Conservation (phyloP, 106 monocot genomes). For the Cymbidium sinense region DNA sequence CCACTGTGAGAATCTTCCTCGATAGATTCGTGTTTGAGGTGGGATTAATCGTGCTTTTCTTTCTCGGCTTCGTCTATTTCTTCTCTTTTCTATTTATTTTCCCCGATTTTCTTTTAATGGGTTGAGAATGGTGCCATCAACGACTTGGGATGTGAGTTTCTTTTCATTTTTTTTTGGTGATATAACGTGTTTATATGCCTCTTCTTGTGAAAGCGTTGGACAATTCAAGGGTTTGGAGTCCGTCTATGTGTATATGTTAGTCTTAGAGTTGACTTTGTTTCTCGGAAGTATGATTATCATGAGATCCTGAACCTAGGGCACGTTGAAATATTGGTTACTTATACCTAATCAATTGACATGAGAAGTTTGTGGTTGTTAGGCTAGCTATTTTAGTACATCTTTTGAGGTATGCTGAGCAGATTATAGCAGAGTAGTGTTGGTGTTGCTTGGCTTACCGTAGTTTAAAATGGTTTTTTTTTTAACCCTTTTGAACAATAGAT, state of each 20-base stretch:
- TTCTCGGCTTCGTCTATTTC: not conserved
- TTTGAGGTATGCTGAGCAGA: not conserved
- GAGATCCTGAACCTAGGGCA: not conserved
- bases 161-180: too few relatives aligned
- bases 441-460: too few relatives aligned
- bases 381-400: not conserved
- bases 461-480: too few relatives aligned
- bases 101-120: not conserved
- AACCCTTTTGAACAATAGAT: too few relatives aligned
- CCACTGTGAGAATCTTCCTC: slow-evolving; percentile 65
- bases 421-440: not conserved
- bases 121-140: not conserved
- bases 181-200: too few relatives aligned
- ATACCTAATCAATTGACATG: not conserved
- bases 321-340: not conserved
- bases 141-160: not conserved
- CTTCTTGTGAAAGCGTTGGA: not conserved
- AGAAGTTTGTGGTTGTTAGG: not conserved
- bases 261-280: not conserved
- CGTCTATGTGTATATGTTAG: not conserved
- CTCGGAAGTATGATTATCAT: not conserved
- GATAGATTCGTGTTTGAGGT: slow-evolving; percentile 92
- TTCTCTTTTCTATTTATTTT: not conserved
- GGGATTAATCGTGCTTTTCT: not conserved
- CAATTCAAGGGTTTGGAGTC: not conserved